A percentile compares a stretch with the other conserved stretches of the same genome.
Conservation (phyloP, 2,329 filamentous ascomycete species). For the Aotearoamyces nothofagi region DNA sequence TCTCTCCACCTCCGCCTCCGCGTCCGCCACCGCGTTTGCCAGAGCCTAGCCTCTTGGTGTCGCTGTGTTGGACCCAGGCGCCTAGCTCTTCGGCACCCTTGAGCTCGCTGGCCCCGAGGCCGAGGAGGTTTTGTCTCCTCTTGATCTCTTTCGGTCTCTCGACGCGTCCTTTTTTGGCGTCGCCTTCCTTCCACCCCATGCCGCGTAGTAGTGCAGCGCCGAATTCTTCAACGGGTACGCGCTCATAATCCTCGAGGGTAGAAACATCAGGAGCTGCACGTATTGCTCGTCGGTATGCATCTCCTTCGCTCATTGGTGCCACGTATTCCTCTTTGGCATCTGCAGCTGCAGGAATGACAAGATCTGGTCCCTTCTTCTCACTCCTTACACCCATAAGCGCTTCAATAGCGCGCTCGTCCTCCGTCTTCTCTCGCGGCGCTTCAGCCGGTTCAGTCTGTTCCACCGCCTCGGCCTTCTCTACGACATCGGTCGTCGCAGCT, state of each 20-base stretch:
- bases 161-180: conserved; percentile 34
- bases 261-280: conserved; percentile 58
- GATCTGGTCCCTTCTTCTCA: conserved; percentile 27
- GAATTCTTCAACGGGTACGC: conserved; percentile 87
- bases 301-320: conserved; percentile 36
- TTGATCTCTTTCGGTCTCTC: conserved; percentile 42
- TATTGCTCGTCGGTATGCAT: conserved; percentile 57
- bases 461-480: conserved; percentile 13
- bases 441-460: conserved; percentile 10
- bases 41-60: conserved; percentile 31
- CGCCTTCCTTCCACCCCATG: conserved; percentile 79
- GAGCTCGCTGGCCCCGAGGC: conserved; percentile 76
- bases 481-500: conserved; percentile 2
- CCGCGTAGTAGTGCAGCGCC: conserved; percentile 78
- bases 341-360: conserved; percentile 31
- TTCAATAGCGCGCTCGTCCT: conserved; percentile 50
- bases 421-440: conserved; percentile 26
- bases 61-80: conserved; percentile 60
- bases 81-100: conserved; percentile 59
- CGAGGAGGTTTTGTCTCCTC: conserved; percentile 65
- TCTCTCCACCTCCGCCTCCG: conserved; percentile 23
- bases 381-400: conserved; percentile 44
- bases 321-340: conserved; percentile 11
- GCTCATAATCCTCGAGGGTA: conserved; percentile 70
- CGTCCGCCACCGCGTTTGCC: conserved; percentile 20